Percentiles rank a stretch among this genome's conserved stretches.
Conservation (phyloP, 306 rosid genomes). For the Macrotyloma uniflorum region DNA sequence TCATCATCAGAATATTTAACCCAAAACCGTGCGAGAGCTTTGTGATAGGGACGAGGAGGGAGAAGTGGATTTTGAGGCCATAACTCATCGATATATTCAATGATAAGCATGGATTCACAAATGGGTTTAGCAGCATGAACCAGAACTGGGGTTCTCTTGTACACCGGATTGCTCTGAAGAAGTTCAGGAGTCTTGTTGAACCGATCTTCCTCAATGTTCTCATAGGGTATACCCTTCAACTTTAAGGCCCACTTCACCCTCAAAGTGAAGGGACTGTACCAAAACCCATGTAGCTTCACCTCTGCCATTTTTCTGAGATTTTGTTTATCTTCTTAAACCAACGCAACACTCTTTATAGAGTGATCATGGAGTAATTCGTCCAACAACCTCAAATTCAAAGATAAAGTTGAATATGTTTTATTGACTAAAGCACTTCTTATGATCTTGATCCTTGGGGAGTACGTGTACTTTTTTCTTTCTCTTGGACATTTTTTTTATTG, state of each 20-base stretch:
- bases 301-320: slow-evolving; percentile 19
- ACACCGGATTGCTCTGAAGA: slow-evolving; percentile 51
- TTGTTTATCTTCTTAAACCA: not conserved
- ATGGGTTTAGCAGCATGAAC: slow-evolving; percentile 60
- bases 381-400: not conserved
- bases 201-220: slow-evolving; percentile 59
- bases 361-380: not conserved
- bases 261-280: slow-evolving; percentile 54
- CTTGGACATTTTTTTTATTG: no score
- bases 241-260: slow-evolving; percentile 59
- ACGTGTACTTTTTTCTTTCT: no score
- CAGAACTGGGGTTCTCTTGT: slow-evolving; percentile 57
- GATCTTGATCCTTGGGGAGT: no score
- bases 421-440: not conserved
- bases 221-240: slow-evolving; percentile 55
- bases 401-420: not conserved
- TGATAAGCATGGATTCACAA: slow-evolving; percentile 55
- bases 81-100: slow-evolving; percentile 55
- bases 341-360: not conserved
- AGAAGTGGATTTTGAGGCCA: slow-evolving; percentile 55
- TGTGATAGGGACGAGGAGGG: slow-evolving; percentile 49
- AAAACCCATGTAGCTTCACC: slow-evolving; percentile 52
- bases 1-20: slow-evolving; percentile 26
- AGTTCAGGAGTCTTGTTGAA: slow-evolving; percentile 50
- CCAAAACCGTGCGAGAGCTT: slow-evolving; percentile 61